A percentile compares a stretch with the other conserved stretches of the same genome.
phyloP scores from a whole-genome alignment of 176 grass and related monocot species.

The Cocos nucifera region DNA sequence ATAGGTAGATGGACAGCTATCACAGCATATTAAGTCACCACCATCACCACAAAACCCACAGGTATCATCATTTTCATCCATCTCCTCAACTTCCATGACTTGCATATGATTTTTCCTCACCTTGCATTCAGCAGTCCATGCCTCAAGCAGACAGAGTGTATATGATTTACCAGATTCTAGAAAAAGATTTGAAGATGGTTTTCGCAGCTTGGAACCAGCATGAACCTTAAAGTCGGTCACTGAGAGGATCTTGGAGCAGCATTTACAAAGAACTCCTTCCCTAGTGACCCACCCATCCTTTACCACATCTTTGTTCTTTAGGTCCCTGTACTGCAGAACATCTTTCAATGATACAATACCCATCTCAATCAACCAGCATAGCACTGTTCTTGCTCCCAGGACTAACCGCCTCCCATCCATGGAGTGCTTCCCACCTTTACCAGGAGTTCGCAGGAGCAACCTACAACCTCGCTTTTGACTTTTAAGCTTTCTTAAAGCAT shows the following conservation, averaged over 20 bases:
- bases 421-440: conserved; percentile 44
- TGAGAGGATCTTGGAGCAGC: conserved; percentile 56
- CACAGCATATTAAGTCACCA: conserved; percentile 93
- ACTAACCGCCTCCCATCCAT: conserved; percentile 56
- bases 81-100: conserved; percentile 36
- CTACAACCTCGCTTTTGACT: conserved; percentile 35
- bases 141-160: conserved; percentile 74
- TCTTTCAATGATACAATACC: conserved; percentile 83
- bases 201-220: conserved; percentile 53
- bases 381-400: conserved; percentile 73
- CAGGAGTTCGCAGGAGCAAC: conserved; percentile 34
- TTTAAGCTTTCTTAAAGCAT: conserved; percentile 44
- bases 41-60: conserved; percentile 97
- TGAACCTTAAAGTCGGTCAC: conserved; percentile 76
- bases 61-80: conserved; percentile 89
- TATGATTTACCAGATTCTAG: conserved; percentile 85
- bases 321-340: conserved; percentile 67
- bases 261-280: conserved; percentile 85
- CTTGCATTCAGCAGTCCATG: conserved; percentile 84
- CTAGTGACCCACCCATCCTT: conserved; percentile 81
- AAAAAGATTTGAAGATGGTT: conserved; percentile 62
- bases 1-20: conserved; percentile 93
- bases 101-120: conserved; percentile 43
- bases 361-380: conserved; percentile 90
- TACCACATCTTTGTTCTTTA: conserved; percentile 42